Conservation (phyloP, 768 basidiomycete genomes). For the Cyathus striatus region DNA sequence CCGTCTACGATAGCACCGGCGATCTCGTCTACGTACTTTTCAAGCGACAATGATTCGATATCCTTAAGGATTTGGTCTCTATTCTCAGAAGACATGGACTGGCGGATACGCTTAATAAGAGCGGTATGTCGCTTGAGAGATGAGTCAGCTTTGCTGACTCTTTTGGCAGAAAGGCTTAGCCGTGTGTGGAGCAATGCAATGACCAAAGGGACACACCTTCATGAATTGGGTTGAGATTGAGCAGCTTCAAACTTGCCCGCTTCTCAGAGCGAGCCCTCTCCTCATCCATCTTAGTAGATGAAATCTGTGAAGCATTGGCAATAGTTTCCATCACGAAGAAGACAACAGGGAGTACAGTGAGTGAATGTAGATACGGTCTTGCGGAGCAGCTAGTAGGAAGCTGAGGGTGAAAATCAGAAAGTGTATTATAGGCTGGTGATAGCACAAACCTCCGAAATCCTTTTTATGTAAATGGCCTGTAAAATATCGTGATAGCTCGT, state of each 20-base stretch:
- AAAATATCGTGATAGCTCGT: too few relatives aligned
- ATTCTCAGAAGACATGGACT: conserved; percentile 78
- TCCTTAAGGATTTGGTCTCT: conserved; percentile 89
- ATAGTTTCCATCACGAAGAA: conserved; percentile 27
- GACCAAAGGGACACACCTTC: conserved; percentile 33
- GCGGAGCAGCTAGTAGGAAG: too few relatives aligned
- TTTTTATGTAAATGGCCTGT: too few relatives aligned
- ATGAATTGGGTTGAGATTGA: conserved; percentile 44
- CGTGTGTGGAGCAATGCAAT: neutral
- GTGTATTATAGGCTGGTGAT: too few relatives aligned
- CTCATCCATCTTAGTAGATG: conserved; percentile 29
- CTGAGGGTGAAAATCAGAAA: too few relatives aligned
- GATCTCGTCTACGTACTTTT: conserved; percentile 96
- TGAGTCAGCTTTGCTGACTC: conserved; percentile 83
- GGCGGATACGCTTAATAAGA: conserved; percentile 88
- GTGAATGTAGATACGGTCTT: too few relatives aligned
- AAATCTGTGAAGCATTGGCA: conserved; percentile 15
- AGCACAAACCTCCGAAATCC: too few relatives aligned
- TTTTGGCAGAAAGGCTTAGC: conserved; percentile 16
- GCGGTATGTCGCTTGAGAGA: conserved; percentile 95
- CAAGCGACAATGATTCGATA: conserved; percentile 81
- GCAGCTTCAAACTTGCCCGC: conserved; percentile 52
- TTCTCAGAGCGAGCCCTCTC: conserved; percentile 47
- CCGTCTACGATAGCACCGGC: conserved; percentile 86
- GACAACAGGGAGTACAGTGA: too few relatives aligned